Base-by-base conservation (phyloP, 805 yeast species). In the Metschnikowia colocasiae region DNA sequence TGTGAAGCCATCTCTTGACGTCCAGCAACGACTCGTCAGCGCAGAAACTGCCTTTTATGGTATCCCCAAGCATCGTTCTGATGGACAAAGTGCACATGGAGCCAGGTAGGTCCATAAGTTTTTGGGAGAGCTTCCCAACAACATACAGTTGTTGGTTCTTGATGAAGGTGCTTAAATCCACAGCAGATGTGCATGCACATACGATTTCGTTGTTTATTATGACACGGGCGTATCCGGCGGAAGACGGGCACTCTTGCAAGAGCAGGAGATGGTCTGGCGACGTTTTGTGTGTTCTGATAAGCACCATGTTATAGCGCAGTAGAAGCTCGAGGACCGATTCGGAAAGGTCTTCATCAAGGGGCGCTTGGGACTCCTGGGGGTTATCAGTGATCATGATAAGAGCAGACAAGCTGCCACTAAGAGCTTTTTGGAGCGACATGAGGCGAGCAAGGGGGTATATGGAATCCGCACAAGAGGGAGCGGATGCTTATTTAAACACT, bases 1-100 rank as follows among this genome's bases (percentile, higher is more conserved):
- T 36, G 26, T 50, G 56, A 23, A 55, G 54, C 58, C 59, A 52
- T 16, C 59, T 47, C 29, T 52, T 52, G 25, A 55, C 56, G 23
- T 52, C 54, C 44, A 35, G 40, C 13, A 55, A 51, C 16, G 53
- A 47, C 27, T 43, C 41, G 33, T 45, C 37, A 7, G 48, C 34
- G 10, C 30, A 16, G 20, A 55, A 55, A 12, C n/a, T 42, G 13
- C 47, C 49, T 18, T 31, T 43, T 3, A 52, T 46, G 25, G 44
- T 34, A 7, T 47, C 51, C 4, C 56, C 57, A 6, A 50, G 47
- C 46, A 52, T 45, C 10, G 55, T 51, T 4, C 56, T 47, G 12
- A 55, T 45, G 5, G 56, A 52, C 9, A 55, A 26, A 13, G 27
- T 35, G 34, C 54, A 51, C 27, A 27, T 18, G 16, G 42, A 13